These are phyloP conservation scores for Phascolomyces articulosus DNA, from an alignment of 371 early-diverging fungal species.

Conservation along the genomic window DNA sequence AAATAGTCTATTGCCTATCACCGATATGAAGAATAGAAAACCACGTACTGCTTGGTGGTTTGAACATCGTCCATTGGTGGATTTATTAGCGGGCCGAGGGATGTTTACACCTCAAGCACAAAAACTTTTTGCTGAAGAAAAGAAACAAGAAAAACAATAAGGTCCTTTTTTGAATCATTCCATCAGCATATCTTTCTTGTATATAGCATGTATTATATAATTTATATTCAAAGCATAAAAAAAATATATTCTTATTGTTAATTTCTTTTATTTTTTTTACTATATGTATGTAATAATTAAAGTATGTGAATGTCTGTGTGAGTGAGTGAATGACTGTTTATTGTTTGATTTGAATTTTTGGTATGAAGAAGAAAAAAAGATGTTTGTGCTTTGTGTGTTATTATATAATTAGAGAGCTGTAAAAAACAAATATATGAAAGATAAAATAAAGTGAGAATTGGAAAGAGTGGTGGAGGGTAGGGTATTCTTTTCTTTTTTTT, in stretches of 20 bases:
- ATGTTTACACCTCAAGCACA: slow-evolving; percentile 41
- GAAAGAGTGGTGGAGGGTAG: background rate
- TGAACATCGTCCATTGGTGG: slow-evolving; percentile 49
- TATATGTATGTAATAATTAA: no score
- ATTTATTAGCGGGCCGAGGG: slow-evolving; percentile 45
- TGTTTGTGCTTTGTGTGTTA: no score
- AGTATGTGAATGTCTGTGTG: no score
- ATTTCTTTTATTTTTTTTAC: no score
- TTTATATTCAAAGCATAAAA: no score
- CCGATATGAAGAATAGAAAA: slow-evolving; percentile 81
- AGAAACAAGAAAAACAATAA: background rate
- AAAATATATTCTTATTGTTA: no score
- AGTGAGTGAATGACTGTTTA: no score
- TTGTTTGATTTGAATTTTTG: no score
- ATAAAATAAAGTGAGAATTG: background rate
- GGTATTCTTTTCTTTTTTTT: background rate
- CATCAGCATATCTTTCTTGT: no score
- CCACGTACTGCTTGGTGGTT: slow-evolving; percentile 83
- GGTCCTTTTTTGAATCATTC: background rate
- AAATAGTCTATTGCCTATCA: slow-evolving; percentile 65
- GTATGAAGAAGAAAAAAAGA: no score
- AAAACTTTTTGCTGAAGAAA: background rate
- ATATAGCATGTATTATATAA: no score
- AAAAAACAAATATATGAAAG: background rate
- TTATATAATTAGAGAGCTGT: no score